Conservation (phyloP, 768 basidiomycete species). For the Floccularia luteovirens region DNA sequence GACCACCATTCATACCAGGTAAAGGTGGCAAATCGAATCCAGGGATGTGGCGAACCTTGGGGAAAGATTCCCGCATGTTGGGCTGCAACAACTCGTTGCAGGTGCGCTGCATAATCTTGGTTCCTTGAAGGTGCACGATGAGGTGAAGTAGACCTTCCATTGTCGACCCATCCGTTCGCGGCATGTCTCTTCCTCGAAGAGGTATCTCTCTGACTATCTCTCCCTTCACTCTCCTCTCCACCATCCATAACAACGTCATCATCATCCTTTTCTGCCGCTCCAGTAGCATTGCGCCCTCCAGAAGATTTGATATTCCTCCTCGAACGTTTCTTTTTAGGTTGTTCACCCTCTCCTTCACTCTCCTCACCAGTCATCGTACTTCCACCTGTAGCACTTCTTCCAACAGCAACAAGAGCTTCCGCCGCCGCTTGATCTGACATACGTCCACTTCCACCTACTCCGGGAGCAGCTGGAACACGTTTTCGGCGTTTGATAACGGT, state of each 20-base stretch:
- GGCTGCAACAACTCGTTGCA: no score
- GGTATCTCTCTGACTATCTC: constrained; percentile 4
- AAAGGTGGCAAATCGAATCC: constrained; percentile 63
- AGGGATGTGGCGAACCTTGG: constrained; percentile 15
- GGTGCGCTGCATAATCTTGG: constrained; percentile 7
- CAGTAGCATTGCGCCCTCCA: constrained; percentile 7
- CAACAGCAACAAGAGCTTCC: constrained; percentile 81
- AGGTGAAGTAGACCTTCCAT: constrained; percentile 26
- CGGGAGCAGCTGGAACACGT: constrained; percentile 89
- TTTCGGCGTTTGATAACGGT: constrained; percentile 97
- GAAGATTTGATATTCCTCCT: constrained; percentile 23
- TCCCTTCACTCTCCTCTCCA: constrained; percentile 20
- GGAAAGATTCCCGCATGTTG: no score
- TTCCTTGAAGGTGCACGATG: constrained; percentile 17
- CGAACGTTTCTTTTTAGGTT: constrained; percentile 55
- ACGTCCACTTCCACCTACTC: constrained; percentile 22
- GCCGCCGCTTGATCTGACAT: constrained; percentile 85
- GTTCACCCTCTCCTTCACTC: constrained; percentile 37
- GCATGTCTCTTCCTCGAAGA: constrained; percentile 10
- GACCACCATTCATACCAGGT: constrained; percentile 27
- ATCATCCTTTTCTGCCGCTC: constrained; percentile 23
- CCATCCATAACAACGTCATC: constrained; percentile 46
- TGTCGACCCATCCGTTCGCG: constrained; percentile 22
- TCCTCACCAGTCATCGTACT: constrained; percentile 22
- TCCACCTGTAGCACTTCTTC: constrained; percentile 35